Evolutionary conservation across 1,284 basidiomycete species (phyloP).

Genomic region (Volvariella volvacea): DNA sequence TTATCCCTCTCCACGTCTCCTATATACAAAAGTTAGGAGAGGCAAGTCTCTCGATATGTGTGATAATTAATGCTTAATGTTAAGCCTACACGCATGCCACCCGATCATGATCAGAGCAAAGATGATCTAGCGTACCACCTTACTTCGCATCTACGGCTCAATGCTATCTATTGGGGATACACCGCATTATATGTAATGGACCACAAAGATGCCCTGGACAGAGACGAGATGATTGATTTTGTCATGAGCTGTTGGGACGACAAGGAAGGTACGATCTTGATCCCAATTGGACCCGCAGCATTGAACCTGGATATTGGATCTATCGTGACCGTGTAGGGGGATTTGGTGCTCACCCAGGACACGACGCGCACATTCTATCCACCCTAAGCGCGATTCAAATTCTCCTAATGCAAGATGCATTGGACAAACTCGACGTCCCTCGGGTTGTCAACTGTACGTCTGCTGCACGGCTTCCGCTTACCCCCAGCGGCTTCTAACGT

Average conservation of each 20-base stretch:
- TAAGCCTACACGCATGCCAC: not conserved
- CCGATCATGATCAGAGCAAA: slow-evolving; percentile 47
- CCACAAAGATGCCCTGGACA: slow-evolving; percentile 68
- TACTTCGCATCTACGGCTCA: slow-evolving; percentile 90
- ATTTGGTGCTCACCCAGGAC: slow-evolving; percentile 88
- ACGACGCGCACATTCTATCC: slow-evolving; percentile 86
- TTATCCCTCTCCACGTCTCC: slow-evolving; percentile 54
- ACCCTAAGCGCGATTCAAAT: slow-evolving; percentile 94
- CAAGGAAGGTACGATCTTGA: slow-evolving; percentile 58
- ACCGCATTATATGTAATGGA: slow-evolving; percentile 83
- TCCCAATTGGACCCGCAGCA: not conserved
- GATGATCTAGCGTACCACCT: slow-evolving; percentile 91
- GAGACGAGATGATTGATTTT: slow-evolving; percentile 83
- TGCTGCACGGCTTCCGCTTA: no score
- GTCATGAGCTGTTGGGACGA: slow-evolving; percentile 95
- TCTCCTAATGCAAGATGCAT: slow-evolving; percentile 77
- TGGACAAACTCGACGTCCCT: slow-evolving; percentile 64
- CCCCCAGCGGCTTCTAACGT: no score
- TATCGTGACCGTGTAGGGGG: slow-evolving; percentile 60
- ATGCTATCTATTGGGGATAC: slow-evolving; percentile 96
- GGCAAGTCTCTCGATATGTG: slow-evolving; percentile 26
- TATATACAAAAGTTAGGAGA: slow-evolving; percentile 74
- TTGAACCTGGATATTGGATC: not conserved
- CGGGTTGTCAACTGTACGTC: slow-evolving; percentile 72
- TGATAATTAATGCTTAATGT: not conserved